These are phyloP conservation scores for Venturia effusa DNA, from an alignment of 2,329 filamentous ascomycete genomes.

Conservation along the genomic window DNA sequence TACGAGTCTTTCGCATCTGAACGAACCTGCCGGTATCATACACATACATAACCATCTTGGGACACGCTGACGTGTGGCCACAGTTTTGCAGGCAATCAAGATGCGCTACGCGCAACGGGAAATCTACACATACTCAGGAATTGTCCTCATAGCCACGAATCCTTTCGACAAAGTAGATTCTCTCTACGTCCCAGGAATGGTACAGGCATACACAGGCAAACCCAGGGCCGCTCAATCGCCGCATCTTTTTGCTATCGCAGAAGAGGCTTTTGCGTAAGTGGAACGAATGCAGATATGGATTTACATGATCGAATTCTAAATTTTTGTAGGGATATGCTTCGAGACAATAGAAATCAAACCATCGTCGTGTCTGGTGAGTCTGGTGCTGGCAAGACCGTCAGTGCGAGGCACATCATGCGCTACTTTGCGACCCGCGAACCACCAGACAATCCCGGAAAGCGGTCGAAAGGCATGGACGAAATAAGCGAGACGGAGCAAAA, in stretches of 20 bases:
- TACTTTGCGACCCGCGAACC: constrained; percentile 98
- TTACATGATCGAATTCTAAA: constrained; percentile 8
- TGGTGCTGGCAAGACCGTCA: constrained; percentile 97
- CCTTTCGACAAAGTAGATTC: constrained; percentile 96
- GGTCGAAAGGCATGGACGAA: constrained; percentile 61
- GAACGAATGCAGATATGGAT: not conserved
- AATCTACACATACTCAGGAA: constrained; percentile 99
- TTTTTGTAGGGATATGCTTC: constrained; percentile 76
- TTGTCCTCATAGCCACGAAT: constrained; percentile 96
- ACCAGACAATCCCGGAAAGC: constrained; percentile 72
- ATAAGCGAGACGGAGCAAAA: constrained; percentile 99
- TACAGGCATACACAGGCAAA: constrained; percentile 98
- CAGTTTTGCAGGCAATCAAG: constrained; percentile 94
- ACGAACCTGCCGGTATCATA: constrained; percentile 82
- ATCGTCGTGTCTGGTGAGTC: constrained; percentile 99
- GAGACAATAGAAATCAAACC: constrained; percentile 92
- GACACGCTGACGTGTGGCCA: constrained; percentile 17
- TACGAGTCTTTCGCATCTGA: constrained; percentile 93
- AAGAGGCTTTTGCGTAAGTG: constrained; percentile 90
- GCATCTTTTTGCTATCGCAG: constrained; percentile 96
- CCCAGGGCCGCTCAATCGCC: constrained; percentile 93
- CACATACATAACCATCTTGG: constrained; percentile 10
- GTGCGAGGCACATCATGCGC: constrained; percentile 99
- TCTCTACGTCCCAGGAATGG: constrained; percentile 96
- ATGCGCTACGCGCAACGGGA: constrained; percentile 96